Evolutionary conservation across 306 rosid species (phyloP).

Genomic region (Cyclanthera cordifolia): DNA sequence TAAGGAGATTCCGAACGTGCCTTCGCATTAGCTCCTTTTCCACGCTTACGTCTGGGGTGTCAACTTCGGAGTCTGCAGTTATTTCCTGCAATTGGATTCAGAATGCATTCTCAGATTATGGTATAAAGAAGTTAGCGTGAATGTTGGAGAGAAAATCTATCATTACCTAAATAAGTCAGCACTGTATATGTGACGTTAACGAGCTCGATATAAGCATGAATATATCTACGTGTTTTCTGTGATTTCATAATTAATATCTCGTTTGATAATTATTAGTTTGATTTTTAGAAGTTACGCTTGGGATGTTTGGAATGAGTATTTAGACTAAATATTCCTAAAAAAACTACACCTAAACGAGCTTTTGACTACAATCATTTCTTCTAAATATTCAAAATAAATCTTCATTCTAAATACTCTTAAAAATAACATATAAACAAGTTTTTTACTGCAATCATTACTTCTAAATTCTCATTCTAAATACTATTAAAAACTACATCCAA

Average conservation of each 20-base stretch:
- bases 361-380: too few species aligned
- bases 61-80: constrained; percentile 57
- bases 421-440: too few species aligned
- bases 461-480: too few species aligned
- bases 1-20: constrained; percentile 53
- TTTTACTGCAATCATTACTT: too few species aligned
- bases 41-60: constrained; percentile 48
- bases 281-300: too few species aligned
- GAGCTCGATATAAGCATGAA: not conserved
- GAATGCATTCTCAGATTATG: constrained; percentile 3
- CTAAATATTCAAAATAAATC: too few species aligned
- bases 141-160: not conserved
- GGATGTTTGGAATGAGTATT: too few species aligned
- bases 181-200: not conserved
- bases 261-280: too few species aligned
- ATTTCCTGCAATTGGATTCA: constrained; percentile 48
- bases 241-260: not conserved
- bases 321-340: too few species aligned
- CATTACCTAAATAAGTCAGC: not conserved
- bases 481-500: too few species aligned
- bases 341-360: too few species aligned
- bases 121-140: not conserved
- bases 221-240: not conserved
- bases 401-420: too few species aligned
- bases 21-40: constrained; percentile 67